A percentile compares a stretch with the other conserved stretches of the same genome.
These are phyloP conservation scores for Aureobasidium lini DNA, from an alignment of 2,329 filamentous ascomycete species.

Conservation along the genomic window DNA sequence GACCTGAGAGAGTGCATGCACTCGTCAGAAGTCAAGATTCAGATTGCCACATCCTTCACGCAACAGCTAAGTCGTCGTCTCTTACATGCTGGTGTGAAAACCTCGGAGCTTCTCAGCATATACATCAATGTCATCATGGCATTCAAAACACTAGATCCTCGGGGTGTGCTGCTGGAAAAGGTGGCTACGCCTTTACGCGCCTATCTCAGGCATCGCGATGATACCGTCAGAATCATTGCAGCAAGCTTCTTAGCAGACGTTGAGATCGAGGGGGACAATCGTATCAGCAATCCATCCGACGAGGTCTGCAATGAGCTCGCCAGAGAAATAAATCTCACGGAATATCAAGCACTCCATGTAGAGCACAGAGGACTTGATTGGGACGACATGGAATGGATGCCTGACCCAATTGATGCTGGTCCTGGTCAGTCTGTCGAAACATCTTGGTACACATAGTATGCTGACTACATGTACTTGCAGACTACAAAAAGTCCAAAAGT, in stretches of 20 bases:
- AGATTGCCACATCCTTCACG: conserved; percentile 64
- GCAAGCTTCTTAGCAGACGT: conserved; percentile 61
- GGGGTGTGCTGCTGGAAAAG: conserved; percentile 67
- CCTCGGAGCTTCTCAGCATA: conserved; percentile 65
- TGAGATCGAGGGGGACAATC: conserved; percentile 33
- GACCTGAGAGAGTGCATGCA: conserved; percentile 62
- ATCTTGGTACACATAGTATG: neutral
- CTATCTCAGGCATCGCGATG: conserved; percentile 70
- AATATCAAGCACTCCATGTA: conserved; percentile 42
- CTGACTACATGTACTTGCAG: conserved; percentile 15
- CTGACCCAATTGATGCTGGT: conserved; percentile 86
- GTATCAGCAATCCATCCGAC: conserved; percentile 33
- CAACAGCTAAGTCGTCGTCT: conserved; percentile 57
- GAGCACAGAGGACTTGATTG: conserved; percentile 64
- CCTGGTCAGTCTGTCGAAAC: conserved; percentile 34
- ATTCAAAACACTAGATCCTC: conserved; percentile 67
- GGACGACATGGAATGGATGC: conserved; percentile 88
- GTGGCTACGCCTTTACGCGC: conserved; percentile 65
- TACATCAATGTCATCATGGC: conserved; percentile 75
- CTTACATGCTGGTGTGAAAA: conserved; percentile 68
- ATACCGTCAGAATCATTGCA: conserved; percentile 71
- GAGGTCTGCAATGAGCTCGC: conserved; percentile 59
- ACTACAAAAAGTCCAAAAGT: conserved; percentile 82
- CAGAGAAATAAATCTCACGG: conserved; percentile 54
- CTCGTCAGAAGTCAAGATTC: conserved; percentile 58